These are phyloP conservation scores for Cyclotella atomus DNA, from an alignment of 108 stramenopile species.

Conservation along the genomic window DNA sequence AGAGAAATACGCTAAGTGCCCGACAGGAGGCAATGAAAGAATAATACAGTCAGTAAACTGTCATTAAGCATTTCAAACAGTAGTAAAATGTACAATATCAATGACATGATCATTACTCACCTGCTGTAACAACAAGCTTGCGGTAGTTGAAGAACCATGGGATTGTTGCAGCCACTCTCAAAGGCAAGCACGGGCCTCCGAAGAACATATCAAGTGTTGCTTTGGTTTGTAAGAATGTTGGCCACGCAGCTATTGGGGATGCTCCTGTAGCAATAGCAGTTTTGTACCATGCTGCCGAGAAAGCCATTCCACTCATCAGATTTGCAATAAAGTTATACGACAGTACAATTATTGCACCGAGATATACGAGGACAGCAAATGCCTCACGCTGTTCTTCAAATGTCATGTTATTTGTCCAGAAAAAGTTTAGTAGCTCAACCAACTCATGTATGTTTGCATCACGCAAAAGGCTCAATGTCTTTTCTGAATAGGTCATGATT, in stretches of 20 bases:
- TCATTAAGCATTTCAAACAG: too few relatives aligned
- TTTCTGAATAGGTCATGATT: slow-evolving; percentile 46
- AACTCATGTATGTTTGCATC: slow-evolving; percentile 46
- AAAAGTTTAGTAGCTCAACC: slow-evolving; percentile 33
- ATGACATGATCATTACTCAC: too few relatives aligned
- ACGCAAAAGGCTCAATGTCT: slow-evolving; percentile 34
- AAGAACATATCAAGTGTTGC: slow-evolving; percentile 47
- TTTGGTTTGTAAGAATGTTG: slow-evolving; percentile 24
- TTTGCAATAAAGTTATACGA: slow-evolving; percentile 50
- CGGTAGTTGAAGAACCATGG: slow-evolving; percentile 54
- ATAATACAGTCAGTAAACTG: too few relatives aligned
- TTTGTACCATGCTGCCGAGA: slow-evolving; percentile 47
- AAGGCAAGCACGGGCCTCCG: slow-evolving; percentile 48
- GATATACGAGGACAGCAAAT: slow-evolving; percentile 35
- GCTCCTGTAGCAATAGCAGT: slow-evolving; percentile 20
- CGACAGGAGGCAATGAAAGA: too few relatives aligned
- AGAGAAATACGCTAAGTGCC: slow-evolving; percentile 13
- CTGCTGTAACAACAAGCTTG: slow-evolving; percentile 27
- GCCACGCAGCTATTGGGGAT: slow-evolving; percentile 36
- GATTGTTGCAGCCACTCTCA: slow-evolving; percentile 42
- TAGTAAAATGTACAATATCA: too few relatives aligned
- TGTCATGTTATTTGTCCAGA: slow-evolving; percentile 48
- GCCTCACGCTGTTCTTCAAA: slow-evolving; percentile 29
- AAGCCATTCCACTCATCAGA: slow-evolving; percentile 41
- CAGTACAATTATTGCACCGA: slow-evolving; percentile 45